These are phyloP conservation scores for Xylaria polymorpha DNA, from an alignment of 2,329 filamentous ascomycete genomes.

Conservation along the genomic window DNA sequence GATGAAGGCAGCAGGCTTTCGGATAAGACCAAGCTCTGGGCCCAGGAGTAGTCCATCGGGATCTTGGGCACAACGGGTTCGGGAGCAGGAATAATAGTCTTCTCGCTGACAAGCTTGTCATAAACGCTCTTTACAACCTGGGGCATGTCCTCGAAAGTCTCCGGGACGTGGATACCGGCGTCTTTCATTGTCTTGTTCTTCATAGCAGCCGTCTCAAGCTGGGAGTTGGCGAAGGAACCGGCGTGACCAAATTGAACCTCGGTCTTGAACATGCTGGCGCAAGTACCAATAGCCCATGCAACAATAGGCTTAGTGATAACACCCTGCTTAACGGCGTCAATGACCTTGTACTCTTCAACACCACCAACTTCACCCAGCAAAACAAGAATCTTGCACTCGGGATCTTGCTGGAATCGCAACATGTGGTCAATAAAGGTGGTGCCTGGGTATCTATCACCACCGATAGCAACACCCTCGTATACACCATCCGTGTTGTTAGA, in stretches of 20 bases:
- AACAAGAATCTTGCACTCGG: slow-evolving; percentile 96
- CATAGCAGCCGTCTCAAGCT: slow-evolving; percentile 93
- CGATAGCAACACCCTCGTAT: slow-evolving; percentile 98
- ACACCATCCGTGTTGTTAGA: slow-evolving; percentile 96
- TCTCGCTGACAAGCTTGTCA: slow-evolving; percentile 85
- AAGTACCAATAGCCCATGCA: slow-evolving; percentile 99
- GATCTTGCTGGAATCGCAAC: slow-evolving; percentile 94
- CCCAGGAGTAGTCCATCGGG: slow-evolving; percentile 99
- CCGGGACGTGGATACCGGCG: slow-evolving; percentile 91
- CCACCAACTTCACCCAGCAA: slow-evolving; percentile 98
- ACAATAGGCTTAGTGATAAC: slow-evolving; percentile 98
- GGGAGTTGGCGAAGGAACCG: slow-evolving; percentile 98
- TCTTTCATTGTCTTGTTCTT: slow-evolving; percentile 99
- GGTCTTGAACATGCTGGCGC: slow-evolving; percentile 99
- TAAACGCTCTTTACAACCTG: slow-evolving; percentile 81
- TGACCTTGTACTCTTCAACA: slow-evolving; percentile 99
- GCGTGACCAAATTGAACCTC: slow-evolving; percentile 99
- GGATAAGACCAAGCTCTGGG: slow-evolving; percentile 98
- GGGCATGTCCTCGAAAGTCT: slow-evolving; percentile 97
- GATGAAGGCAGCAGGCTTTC: slow-evolving; percentile 99
- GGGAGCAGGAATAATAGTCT: slow-evolving; percentile 83
- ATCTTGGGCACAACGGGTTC: slow-evolving; percentile 98
- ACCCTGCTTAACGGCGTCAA: slow-evolving; percentile 95
- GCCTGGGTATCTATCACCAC: slow-evolving; percentile 97
- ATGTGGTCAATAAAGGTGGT: slow-evolving; percentile 99